Evolutionary conservation across 2,329 filamentous ascomycete genomes (phyloP).

Genomic region (Orbilia oligospora): DNA sequence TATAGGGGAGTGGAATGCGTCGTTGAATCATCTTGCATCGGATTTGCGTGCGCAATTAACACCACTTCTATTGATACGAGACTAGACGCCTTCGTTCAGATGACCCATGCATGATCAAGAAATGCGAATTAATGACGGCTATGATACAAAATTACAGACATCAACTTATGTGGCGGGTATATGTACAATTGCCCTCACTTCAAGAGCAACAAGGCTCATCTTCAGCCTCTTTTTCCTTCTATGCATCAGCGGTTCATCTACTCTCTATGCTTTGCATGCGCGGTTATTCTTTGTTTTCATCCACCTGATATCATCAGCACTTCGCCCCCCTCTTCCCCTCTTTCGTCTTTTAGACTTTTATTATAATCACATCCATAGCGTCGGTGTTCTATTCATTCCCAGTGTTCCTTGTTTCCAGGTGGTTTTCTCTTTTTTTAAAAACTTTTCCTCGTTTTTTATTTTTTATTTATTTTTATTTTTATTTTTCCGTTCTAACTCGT

Average conservation of each 20-base stretch:
- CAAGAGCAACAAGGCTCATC: not conserved
- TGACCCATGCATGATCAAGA: not conserved
- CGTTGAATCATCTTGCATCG: not conserved
- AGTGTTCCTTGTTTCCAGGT: not conserved
- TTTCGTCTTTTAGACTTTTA: slow-evolving; percentile 8
- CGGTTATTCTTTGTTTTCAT: not conserved
- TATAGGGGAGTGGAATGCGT: slow-evolving; percentile 28
- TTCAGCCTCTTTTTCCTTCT: not conserved
- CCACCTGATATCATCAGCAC: not conserved
- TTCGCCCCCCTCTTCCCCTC: not conserved
- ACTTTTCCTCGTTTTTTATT: not conserved
- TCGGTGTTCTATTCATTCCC: not conserved
- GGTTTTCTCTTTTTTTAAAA: no score
- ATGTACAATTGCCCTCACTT: slow-evolving; percentile 19
- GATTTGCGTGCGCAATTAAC: not conserved
- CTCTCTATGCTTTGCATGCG: slow-evolving; percentile 9
- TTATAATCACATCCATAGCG: not conserved
- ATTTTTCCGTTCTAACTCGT: slow-evolving; percentile 4
- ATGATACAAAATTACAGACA: slow-evolving; percentile 20
- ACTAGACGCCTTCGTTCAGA: not conserved
- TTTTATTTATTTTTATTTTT: not conserved
- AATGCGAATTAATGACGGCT: slow-evolving; percentile 13
- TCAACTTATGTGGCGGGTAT: slow-evolving; percentile 9
- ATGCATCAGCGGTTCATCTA: not conserved
- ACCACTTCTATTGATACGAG: no score